phyloP scores from a whole-genome alignment of 371 early-diverging fungal genomes.

The Haplosporangium sp. region DNA sequence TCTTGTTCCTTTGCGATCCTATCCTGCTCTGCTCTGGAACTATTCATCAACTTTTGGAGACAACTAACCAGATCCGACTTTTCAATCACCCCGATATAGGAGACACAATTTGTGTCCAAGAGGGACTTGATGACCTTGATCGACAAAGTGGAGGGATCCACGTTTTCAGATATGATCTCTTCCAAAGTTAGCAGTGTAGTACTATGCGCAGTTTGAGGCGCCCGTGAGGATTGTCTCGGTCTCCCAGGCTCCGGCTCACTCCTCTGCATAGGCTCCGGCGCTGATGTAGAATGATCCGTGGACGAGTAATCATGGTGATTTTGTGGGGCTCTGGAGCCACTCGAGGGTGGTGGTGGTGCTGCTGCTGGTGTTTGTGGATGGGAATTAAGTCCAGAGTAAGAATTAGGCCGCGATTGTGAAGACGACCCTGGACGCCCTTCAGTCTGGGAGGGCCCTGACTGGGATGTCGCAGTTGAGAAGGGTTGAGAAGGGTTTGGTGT shows the following conservation, averaged over 20 bases:
- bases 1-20: constrained; percentile 4
- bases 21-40: constrained; percentile 7
- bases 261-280: neutral
- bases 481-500: neutral
- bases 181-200: constrained; percentile 16
- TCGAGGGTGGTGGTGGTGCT: constrained; percentile 4
- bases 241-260: constrained; percentile 1
- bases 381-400: neutral
- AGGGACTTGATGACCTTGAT: constrained; percentile 39
- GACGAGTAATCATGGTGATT: constrained; percentile 23
- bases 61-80: constrained; percentile 31
- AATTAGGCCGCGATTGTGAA: neutral
- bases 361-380: neutral
- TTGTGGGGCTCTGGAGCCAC: constrained; percentile 21
- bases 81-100: constrained; percentile 33
- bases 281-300: neutral
- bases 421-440: neutral
- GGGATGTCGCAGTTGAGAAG: neutral
- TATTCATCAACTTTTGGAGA: constrained; percentile 22
- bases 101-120: constrained; percentile 32
- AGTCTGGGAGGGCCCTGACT: neutral
- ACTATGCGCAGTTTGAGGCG: constrained; percentile 21
- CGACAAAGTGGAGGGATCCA: constrained; percentile 18
- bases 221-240: constrained; percentile 13
- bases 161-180: constrained; percentile 19